phyloP scores from a whole-genome alignment of 176 grass and related monocot genomes.

The Lolium multiflorum region DNA sequence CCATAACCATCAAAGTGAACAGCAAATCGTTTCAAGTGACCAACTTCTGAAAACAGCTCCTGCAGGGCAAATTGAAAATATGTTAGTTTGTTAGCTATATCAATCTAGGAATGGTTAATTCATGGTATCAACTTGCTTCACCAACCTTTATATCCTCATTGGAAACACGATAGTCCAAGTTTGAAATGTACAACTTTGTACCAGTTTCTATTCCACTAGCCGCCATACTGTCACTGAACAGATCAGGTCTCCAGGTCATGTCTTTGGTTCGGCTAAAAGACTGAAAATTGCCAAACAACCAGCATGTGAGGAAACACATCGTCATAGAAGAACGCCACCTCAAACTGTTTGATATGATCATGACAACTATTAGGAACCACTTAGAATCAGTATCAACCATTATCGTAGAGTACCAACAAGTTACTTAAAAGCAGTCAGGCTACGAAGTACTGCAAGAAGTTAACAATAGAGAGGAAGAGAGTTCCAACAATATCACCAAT shows the following conservation, averaged over 20 bases:
- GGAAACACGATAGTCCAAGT: slow-evolving; percentile 90
- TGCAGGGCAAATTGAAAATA: slow-evolving; percentile 42
- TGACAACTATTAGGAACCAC: slow-evolving; percentile 48
- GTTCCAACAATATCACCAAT: slow-evolving; percentile 68
- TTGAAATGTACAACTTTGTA: slow-evolving; percentile 97
- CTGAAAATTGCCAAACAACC: slow-evolving; percentile 81
- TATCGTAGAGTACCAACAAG: slow-evolving; percentile 33
- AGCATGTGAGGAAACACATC: slow-evolving; percentile 50
- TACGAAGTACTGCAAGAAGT: slow-evolving; percentile 44
- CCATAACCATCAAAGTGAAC: slow-evolving; percentile 89
- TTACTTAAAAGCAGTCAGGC: slow-evolving; percentile 44
- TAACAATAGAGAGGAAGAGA: slow-evolving; percentile 60
- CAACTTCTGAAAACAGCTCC: slow-evolving; percentile 87
- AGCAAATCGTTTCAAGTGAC: slow-evolving; percentile 76
- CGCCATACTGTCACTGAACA: slow-evolving; percentile 86
- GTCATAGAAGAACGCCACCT: slow-evolving; percentile 40
- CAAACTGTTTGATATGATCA: slow-evolving; percentile 46
- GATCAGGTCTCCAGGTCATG: slow-evolving; percentile 92
- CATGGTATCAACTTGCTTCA: slow-evolving; percentile 19
- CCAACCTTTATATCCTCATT: slow-evolving; percentile 99
- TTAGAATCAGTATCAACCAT: slow-evolving; percentile 26
- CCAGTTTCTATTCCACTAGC: slow-evolving; percentile 77
- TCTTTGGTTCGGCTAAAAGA: slow-evolving; percentile 94
- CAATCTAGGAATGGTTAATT: neutral
- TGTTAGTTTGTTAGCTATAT: slow-evolving; percentile 23